These are phyloP conservation scores for Didymella glomerata DNA, from an alignment of 2,329 filamentous ascomycete genomes.

Conservation along the genomic window DNA sequence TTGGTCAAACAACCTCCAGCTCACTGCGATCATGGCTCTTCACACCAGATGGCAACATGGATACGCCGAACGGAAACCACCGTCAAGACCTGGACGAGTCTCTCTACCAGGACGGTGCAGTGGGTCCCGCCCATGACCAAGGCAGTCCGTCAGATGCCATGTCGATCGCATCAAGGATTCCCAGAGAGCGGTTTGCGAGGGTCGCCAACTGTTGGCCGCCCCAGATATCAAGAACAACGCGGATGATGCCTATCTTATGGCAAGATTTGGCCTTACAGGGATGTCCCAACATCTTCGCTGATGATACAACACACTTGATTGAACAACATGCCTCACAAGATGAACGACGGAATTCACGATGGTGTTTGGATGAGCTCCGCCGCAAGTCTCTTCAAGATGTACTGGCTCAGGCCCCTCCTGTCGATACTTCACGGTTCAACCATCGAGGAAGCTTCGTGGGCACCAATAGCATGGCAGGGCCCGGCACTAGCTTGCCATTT, in stretches of 20 bases:
- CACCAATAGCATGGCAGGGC: conserved; percentile 41
- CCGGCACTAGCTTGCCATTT: conserved; percentile 50
- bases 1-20: conserved; percentile 49
- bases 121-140: conserved; percentile 35
- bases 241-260: conserved; percentile 50
- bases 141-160: conserved; percentile 48
- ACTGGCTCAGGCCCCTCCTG: conserved; percentile 38
- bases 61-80: conserved; percentile 38
- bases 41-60: conserved; percentile 43
- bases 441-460: conserved; percentile 45
- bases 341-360: conserved; percentile 43
- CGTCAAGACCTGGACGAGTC: conserved; percentile 44
- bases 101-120: conserved; percentile 42
- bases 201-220: conserved; percentile 53
- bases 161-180: conserved; percentile 51
- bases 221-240: conserved; percentile 40
- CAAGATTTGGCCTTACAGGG: conserved; percentile 42
- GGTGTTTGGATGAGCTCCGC: conserved; percentile 50
- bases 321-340: conserved; percentile 4
- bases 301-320: conserved; percentile 16
- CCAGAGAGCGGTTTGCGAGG: conserved; percentile 50
- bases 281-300: conserved; percentile 49
- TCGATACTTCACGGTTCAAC: conserved; percentile 32
- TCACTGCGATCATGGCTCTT: conserved; percentile 51
- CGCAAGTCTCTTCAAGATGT: conserved; percentile 52